Evolutionary conservation across 176 grass and related monocot species (phyloP).

Genomic region (Zoysia pacifica): DNA sequence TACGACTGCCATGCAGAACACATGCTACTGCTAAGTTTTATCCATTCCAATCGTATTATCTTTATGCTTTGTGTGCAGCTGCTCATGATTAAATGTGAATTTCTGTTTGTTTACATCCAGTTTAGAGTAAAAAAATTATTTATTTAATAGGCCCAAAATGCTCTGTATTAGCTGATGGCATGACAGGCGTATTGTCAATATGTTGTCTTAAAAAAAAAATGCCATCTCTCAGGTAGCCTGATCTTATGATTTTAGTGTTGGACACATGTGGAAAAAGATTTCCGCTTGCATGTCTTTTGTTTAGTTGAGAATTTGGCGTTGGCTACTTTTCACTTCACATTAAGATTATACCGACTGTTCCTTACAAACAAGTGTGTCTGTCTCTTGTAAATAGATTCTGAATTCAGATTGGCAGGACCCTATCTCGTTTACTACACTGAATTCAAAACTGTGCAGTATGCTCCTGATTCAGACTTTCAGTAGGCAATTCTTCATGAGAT

Average conservation of each 20-base stretch:
- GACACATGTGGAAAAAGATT: too few species aligned
- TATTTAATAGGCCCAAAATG: neutral
- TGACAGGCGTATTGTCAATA: neutral
- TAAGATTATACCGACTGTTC: neutral
- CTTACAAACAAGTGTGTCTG: neutral
- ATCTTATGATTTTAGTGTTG: too few species aligned
- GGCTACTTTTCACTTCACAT: too few species aligned
- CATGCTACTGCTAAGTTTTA: neutral
- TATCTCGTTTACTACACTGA: too few species aligned
- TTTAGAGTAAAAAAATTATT: neutral
- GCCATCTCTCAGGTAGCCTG: too few species aligned
- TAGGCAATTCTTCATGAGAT: neutral
- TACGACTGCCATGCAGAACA: neutral
- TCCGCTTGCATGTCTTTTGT: too few species aligned
- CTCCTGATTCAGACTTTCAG: neutral
- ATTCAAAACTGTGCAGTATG: too few species aligned
- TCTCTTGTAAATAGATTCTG: neutral
- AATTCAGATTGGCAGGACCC: too few species aligned
- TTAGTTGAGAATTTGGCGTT: too few species aligned
- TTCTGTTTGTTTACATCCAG: neutral
- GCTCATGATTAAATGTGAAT: neutral
- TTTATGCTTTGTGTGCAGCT: neutral
- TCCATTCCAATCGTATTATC: neutral
- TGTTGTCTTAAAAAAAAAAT: neutral
- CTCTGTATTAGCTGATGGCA: neutral